These are phyloP conservation scores for Botrytis porri DNA, from an alignment of 2,329 filamentous ascomycete species.

Conservation along the genomic window DNA sequence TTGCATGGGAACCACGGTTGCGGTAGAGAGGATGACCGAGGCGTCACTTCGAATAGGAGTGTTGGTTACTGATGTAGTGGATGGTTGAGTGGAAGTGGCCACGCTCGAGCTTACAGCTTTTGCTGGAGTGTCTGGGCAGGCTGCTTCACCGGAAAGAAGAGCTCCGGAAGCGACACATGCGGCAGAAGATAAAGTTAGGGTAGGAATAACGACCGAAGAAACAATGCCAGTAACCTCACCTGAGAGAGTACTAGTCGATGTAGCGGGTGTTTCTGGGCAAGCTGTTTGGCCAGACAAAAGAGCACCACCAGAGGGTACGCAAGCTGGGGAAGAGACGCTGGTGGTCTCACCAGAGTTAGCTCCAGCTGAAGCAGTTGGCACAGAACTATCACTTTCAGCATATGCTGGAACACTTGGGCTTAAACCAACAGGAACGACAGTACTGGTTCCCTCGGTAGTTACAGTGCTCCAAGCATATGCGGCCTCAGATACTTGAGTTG, in stretches of 20 bases:
- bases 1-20: neutral
- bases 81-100: neutral
- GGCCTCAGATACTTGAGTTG: neutral
- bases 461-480: conserved; percentile 12
- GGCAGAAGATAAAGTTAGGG: neutral
- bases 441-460: conserved; percentile 1
- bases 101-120: neutral
- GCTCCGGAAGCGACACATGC: neutral
- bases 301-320: neutral
- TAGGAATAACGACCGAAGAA: neutral
- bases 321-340: neutral
- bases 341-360: neutral
- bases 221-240: neutral
- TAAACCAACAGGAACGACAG: neutral
- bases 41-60: neutral
- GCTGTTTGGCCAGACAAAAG: neutral
- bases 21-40: neutral
- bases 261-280: neutral
- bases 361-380: neutral
- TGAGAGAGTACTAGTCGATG: neutral
- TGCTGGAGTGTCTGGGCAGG: neutral
- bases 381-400: neutral
- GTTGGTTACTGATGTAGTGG: neutral
- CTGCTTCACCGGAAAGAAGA: neutral
- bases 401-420: neutral